Conservation (phyloP, 352 stramenopile genomes). For the Globisporangium spiculum region DNA sequence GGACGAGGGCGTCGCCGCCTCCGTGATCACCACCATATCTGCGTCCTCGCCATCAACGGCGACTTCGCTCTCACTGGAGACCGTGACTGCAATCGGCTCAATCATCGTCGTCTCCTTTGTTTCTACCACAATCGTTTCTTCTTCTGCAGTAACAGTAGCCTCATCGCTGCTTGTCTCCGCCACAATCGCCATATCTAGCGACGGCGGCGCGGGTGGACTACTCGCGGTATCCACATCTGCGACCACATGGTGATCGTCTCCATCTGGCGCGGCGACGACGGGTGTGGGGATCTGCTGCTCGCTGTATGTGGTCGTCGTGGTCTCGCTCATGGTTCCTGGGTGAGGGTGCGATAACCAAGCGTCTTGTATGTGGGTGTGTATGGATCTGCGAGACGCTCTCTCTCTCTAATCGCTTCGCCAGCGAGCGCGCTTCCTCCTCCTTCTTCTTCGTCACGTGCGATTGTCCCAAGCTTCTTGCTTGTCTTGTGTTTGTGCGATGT, state of each 20-base stretch:
- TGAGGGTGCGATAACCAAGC: neutral
- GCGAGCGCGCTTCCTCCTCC: neutral
- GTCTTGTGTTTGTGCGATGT: neutral
- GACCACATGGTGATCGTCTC: neutral
- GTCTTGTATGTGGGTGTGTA: neutral
- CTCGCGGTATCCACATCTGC: neutral
- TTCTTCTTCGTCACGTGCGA: neutral
- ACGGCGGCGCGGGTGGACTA: neutral
- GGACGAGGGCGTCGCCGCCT: slow-evolving; percentile 19
- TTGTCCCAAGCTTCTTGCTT: neutral
- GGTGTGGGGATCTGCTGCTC: neutral
- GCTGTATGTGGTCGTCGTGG: neutral
- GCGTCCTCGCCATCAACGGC: neutral
- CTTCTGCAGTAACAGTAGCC: neutral
- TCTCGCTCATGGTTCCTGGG: slow-evolving; percentile 1
- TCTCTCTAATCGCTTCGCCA: neutral
- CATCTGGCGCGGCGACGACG: neutral
- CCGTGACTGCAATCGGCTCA: neutral
- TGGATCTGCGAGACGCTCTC: neutral
- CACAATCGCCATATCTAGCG: slow-evolving; percentile 6
- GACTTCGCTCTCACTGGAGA: slow-evolving; percentile 5
- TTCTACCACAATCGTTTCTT: neutral
- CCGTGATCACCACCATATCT: slow-evolving; percentile 9
- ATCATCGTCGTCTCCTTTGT: neutral
- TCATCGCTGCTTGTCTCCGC: neutral